phyloP scores from a whole-genome alignment of 257 asterid genomes.

The Parsonsia alboflavescens region DNA sequence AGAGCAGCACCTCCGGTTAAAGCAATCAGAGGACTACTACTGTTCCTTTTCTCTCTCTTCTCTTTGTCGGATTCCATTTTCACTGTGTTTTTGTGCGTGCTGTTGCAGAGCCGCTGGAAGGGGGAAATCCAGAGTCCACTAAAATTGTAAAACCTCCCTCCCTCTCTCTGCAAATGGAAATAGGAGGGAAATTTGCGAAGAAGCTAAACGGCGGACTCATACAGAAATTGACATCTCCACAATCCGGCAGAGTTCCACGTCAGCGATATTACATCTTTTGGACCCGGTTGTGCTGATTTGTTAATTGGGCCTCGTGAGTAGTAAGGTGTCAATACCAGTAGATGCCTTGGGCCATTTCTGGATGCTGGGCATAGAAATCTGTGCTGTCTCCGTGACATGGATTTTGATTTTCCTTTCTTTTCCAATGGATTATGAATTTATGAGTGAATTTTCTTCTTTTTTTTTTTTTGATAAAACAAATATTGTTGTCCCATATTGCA shows the following conservation, averaged over 20 bases:
- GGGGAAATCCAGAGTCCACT: not conserved
- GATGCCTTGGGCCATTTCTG: not conserved
- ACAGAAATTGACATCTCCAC: constrained; percentile 1
- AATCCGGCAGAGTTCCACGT: constrained; percentile 5
- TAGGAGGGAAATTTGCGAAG: constrained; percentile 24
- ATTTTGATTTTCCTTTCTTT: not conserved
- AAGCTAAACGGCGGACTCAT: constrained; percentile 4
- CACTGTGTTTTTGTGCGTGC: not conserved
- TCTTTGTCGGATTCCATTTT: constrained; percentile 20
- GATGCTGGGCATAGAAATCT: not conserved
- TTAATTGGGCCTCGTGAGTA: not conserved
- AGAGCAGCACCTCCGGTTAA: constrained; percentile 91
- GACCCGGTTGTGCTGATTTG: not conserved
- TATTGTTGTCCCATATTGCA: too few relatives aligned
- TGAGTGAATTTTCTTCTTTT: too few relatives aligned
- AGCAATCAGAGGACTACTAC: constrained; percentile 36
- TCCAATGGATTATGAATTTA: too few relatives aligned
- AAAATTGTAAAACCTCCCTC: not conserved
- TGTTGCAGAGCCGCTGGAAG: not conserved
- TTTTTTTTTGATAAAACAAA: too few relatives aligned
- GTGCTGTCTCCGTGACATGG: not conserved
- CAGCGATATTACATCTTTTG: not conserved
- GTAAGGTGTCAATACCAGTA: too few relatives aligned
- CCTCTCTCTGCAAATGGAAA: constrained; percentile 8
- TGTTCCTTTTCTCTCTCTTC: constrained; percentile 35